Conservation (phyloP, 2,329 filamentous ascomycete genomes). For the Mycosphaerella sp. region DNA sequence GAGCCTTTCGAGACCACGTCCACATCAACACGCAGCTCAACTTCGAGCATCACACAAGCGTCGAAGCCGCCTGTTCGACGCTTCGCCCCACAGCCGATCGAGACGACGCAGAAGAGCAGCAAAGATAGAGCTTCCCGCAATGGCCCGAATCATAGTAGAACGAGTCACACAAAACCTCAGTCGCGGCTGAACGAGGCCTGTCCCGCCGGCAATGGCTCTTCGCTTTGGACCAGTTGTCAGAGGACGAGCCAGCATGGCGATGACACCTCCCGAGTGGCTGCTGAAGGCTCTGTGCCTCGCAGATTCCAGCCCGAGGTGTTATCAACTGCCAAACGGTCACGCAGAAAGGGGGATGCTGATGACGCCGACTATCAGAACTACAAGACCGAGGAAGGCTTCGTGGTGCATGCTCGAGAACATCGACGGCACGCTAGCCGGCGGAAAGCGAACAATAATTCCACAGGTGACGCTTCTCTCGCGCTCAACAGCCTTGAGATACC, state of each 20-base stretch:
- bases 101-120: constrained; percentile 34
- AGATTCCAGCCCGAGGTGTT: constrained; percentile 74
- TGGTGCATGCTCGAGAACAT: constrained; percentile 30
- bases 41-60: constrained; percentile 12
- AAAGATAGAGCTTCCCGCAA: constrained; percentile 19
- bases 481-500: constrained; percentile 17
- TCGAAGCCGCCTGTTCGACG: constrained; percentile 21
- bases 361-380: constrained; percentile 59
- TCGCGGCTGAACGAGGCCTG: constrained; percentile 33
- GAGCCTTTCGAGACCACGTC: constrained; percentile 68
- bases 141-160: constrained; percentile 4
- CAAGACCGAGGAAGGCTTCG: constrained; percentile 54
- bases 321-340: constrained; percentile 68
- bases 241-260: constrained; percentile 20
- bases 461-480: constrained; percentile 12
- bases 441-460: constrained; percentile 11
- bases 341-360: constrained; percentile 58
- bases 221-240: constrained; percentile 17
- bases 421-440: constrained; percentile 25
- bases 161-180: constrained; percentile 27
- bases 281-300: constrained; percentile 27
- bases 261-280: constrained; percentile 11
- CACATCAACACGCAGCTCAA: constrained; percentile 44
- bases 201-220: constrained; percentile 24
- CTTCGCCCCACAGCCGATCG: constrained; percentile 36